Base-by-base conservation (phyloP, 2,329 filamentous ascomycete genomes). In the Capronia coronata region DNA sequence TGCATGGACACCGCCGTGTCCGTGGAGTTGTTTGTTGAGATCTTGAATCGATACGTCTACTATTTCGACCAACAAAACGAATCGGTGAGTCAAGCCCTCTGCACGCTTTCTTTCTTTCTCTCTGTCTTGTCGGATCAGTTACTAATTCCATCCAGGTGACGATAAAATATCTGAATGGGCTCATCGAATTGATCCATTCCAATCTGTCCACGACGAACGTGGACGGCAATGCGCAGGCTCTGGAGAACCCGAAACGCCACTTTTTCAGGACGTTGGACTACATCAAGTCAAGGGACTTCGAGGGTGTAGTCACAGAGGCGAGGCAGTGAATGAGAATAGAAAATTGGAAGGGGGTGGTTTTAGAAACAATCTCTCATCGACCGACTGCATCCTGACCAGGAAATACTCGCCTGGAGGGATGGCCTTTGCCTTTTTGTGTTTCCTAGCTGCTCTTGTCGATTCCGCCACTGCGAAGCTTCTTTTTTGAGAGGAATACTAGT, bases 51-150 rank as follows among this genome's bases (percentile, higher is more conserved):
- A 68, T 98, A 98, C 66, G 90, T 97, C 46, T 98, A 98, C 69
- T 98, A 97, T 73, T 98, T 96, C 72, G 93, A 98, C 68, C 91
- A 98, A 68, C 88, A 95, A 66, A 98, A 98, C 69, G 93, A 98
- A 71, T 90, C 90, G 59, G 93, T 80, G 68, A 70, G 76, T 68
- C 19, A 25, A 27, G 16, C 32, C 13, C 19, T 11, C 11, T 7
- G 23, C 18, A 22, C 11, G 6, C 10, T 27, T 27, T 5, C 25
- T 27, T 27, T 27, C 25, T 27, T 27, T 10, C 10, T 5, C 6
- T 29, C 10, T 37, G 39, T 30, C 16, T 34, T 5, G 8, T n/a
- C 52, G 10, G 23, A 43, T n/a, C n/a, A 34, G 42, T 34, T 4
- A n/a, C 11, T 34, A 34, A 34, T 34, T 16, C 4, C n/a, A n/a